Percentiles rank a stretch among this genome's conserved stretches.
Evolutionary conservation across 2,329 filamentous ascomycete genomes (phyloP).

Genomic region (Arthrobotrys conoides): DNA sequence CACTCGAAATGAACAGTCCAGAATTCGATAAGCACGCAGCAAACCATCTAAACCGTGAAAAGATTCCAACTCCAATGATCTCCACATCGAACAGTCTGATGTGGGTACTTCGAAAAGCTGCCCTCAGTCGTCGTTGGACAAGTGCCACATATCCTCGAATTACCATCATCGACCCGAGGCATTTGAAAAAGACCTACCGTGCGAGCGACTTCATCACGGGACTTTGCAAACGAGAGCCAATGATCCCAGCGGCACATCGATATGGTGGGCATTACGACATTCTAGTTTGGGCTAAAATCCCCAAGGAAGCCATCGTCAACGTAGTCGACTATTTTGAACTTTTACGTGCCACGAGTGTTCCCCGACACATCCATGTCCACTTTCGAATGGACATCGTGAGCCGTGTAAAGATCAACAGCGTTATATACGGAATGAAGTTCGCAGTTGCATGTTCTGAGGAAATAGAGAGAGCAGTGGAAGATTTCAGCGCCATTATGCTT

Average conservation of each 20-base stretch:
- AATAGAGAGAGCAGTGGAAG: constrained; percentile 28
- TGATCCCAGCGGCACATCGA: constrained; percentile 52
- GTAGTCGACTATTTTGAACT: constrained; percentile 57
- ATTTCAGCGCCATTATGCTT: constrained; percentile 40
- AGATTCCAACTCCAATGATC: constrained; percentile 53
- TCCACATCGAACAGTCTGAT: constrained; percentile 57
- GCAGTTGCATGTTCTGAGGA: constrained; percentile 48
- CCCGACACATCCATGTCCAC: constrained; percentile 51
- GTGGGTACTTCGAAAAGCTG: constrained; percentile 56
- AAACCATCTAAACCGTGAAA: constrained; percentile 54
- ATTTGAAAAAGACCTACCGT: constrained; percentile 38
- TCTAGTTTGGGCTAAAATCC: constrained; percentile 53
- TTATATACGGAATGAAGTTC: constrained; percentile 53
- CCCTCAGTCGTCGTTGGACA: constrained; percentile 39
- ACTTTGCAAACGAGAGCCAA: constrained; percentile 35
- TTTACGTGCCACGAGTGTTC: constrained; percentile 31
- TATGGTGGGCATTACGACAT: constrained; percentile 59
- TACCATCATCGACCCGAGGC: constrained; percentile 46
- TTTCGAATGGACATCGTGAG: constrained; percentile 55
- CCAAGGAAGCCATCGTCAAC: constrained; percentile 42
- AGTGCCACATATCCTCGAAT: constrained; percentile 48
- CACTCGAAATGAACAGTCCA: constrained; percentile 34
- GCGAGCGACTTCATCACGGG: constrained; percentile 42
- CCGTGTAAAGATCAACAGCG: constrained; percentile 37
- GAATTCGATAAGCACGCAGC: constrained; percentile 48